Conservation (phyloP, 345 rosid genomes). For the Physaria fendleri region DNA sequence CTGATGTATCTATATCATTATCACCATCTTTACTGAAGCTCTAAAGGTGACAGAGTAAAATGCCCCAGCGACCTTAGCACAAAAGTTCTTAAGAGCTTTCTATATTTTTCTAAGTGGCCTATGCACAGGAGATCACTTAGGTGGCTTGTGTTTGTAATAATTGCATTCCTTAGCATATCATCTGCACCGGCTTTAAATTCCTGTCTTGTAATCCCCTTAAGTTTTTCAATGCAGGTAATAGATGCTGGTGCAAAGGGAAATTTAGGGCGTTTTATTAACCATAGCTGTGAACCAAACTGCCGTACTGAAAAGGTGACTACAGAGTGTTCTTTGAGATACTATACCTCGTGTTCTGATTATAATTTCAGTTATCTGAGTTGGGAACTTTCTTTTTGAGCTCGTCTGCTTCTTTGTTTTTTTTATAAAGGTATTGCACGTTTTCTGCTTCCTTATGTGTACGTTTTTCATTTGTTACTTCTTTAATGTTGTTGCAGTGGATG, state of each 20-base stretch:
- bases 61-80: neutral
- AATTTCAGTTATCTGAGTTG: neutral
- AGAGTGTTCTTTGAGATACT: neutral
- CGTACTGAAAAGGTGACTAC: conserved; percentile 89
- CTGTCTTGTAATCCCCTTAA: neutral
- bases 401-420: conserved; percentile 1
- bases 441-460: conserved; percentile 4
- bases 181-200: conserved; percentile 3
- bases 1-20: conserved; percentile 1
- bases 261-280: conserved; percentile 95
- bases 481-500: conserved; percentile 73
- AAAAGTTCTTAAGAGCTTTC: neutral
- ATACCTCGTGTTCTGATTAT: neutral
- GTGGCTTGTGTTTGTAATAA: conserved; percentile 1
- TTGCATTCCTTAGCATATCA: neutral
- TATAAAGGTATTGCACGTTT: neutral
- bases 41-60: neutral
- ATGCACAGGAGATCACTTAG: neutral
- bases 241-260: conserved; percentile 96
- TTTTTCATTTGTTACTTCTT: conserved; percentile 12
- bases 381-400: neutral
- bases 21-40: neutral
- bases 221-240: conserved; percentile 60
- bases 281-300: conserved; percentile 98
- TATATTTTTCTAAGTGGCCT: neutral